Evolutionary conservation across 345 rosid genomes (phyloP).

Genomic region (Gossypium longicalyx): DNA sequence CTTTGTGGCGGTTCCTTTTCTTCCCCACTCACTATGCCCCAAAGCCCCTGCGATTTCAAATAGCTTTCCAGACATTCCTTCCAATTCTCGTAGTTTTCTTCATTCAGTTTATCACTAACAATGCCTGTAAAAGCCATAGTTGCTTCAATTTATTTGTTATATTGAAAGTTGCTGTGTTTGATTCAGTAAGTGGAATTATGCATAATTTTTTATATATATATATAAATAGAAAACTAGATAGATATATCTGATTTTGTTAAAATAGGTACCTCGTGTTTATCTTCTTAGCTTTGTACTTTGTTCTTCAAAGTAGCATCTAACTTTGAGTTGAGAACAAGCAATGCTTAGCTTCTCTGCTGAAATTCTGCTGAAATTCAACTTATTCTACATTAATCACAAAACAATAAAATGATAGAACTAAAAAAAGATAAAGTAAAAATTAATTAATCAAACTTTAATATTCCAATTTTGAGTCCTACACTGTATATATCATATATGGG

Average conservation of each 20-base stretch:
- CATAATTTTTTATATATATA: not conserved
- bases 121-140: conserved; percentile 14
- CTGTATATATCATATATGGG: no score
- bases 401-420: not conserved
- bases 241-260: not conserved
- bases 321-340: not conserved
- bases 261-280: not conserved
- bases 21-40: conserved; percentile 13
- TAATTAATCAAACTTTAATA: not conserved
- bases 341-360: not conserved
- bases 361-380: not conserved
- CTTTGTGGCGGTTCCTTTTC: not conserved
- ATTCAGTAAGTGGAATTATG: not conserved
- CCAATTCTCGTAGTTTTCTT: conserved; percentile 19
- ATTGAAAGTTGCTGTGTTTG: not conserved
- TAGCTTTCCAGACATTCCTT: conserved; percentile 21
- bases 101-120: conserved; percentile 10
- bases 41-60: conserved; percentile 18
- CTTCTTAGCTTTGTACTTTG: not conserved
- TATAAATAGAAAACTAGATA: not conserved
- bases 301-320: not conserved
- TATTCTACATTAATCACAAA: not conserved
- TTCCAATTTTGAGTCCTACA: no score
- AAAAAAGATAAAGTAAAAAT: no score
- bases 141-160: not conserved